These are phyloP conservation scores for Tolypocladium ophioglossoides DNA, from an alignment of 2,329 filamentous ascomycete genomes.

Conservation along the genomic window DNA sequence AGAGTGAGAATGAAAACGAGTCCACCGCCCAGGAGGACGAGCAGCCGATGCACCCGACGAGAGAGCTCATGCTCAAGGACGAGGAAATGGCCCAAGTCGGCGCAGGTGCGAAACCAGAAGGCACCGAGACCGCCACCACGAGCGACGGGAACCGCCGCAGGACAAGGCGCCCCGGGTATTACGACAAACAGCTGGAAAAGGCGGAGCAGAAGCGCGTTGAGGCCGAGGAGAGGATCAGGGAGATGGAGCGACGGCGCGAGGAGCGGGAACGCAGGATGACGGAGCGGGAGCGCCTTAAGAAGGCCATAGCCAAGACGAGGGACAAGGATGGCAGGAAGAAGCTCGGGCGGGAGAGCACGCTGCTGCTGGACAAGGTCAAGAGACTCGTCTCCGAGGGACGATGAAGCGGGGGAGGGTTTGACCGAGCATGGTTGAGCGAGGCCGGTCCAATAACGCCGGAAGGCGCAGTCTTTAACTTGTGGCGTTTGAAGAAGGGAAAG, in stretches of 20 bases:
- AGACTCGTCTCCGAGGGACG: conserved; percentile 47
- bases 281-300: conserved; percentile 53
- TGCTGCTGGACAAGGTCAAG: conserved; percentile 70
- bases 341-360: conserved; percentile 68
- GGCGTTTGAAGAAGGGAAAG: background rate
- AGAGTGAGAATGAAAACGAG: conserved; percentile 6
- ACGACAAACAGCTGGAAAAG: conserved; percentile 50
- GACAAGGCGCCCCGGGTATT: conserved; percentile 42
- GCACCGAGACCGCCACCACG: conserved; percentile 4
- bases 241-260: conserved; percentile 38
- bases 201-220: conserved; percentile 31
- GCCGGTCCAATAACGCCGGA: background rate
- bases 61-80: conserved; percentile 29
- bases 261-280: conserved; percentile 57
- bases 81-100: conserved; percentile 24
- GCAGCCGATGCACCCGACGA: conserved; percentile 23
- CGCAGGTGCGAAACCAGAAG: conserved; percentile 2
- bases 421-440: too few species aligned
- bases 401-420: background rate
- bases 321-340: conserved; percentile 68
- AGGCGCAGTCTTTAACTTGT: background rate
- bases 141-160: conserved; percentile 23
- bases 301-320: conserved; percentile 63
- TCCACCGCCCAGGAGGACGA: conserved; percentile 7
- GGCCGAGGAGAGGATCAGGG: conserved; percentile 30